phyloP scores from a whole-genome alignment of 352 stramenopile genomes.

The Globisporangium takayamanum region DNA sequence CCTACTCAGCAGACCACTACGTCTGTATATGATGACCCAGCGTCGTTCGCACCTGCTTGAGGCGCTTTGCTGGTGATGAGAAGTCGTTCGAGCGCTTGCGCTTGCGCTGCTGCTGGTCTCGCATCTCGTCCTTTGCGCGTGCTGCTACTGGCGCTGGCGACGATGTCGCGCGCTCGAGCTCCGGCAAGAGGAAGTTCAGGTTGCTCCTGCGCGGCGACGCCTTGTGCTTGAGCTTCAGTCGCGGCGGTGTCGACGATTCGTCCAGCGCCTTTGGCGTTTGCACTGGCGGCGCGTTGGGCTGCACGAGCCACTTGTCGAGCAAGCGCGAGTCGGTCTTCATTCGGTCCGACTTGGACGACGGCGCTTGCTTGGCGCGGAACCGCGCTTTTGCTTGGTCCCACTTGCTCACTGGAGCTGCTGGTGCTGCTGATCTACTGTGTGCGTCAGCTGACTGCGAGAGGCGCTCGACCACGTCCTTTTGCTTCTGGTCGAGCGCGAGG shows the following conservation, averaged over 20 bases:
- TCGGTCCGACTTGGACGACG: background rate
- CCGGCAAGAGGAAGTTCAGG: background rate
- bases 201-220: background rate
- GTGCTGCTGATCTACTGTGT: background rate
- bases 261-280: no score
- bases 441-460: background rate
- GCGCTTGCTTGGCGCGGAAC: conserved; percentile 14
- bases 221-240: background rate
- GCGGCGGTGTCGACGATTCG: no score
- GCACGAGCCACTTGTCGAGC: conserved; percentile 10
- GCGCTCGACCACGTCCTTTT: conserved; percentile 12
- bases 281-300: background rate
- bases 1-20: no score
- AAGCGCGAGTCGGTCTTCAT: conserved; percentile 12
- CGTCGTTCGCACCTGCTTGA: background rate
- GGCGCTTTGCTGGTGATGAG: background rate
- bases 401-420: background rate
- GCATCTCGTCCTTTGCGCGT: background rate
- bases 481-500: conserved; percentile 20
- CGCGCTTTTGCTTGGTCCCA: conserved; percentile 17
- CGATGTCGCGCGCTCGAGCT: no score
- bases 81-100: conserved; percentile 11
- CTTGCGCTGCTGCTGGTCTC: conserved; percentile 3
- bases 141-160: no score
- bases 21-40: no score